These are phyloP conservation scores for Aspergillus cristatus DNA, from an alignment of 495 filamentous ascomycete species.

Conservation along the genomic window DNA sequence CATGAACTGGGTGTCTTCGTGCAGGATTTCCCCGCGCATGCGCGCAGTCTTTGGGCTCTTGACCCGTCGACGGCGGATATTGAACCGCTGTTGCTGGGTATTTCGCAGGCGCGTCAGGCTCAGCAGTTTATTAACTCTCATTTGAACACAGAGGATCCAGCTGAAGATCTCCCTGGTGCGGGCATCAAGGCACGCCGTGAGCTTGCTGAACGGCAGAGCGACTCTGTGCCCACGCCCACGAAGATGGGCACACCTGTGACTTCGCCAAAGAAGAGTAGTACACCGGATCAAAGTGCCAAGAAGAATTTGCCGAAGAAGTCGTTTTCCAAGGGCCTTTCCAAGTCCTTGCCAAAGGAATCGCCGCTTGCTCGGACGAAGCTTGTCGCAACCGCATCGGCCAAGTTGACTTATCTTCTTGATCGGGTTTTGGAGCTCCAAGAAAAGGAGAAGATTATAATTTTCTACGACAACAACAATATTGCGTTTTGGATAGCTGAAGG, in stretches of 20 bases:
- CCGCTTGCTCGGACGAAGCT: conserved; percentile 54
- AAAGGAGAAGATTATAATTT: conserved; percentile 80
- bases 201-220: conserved; percentile 16
- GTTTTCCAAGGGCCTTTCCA: conserved; percentile 23
- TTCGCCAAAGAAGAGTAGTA: conserved; percentile 7
- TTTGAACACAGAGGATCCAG: conserved; percentile 36
- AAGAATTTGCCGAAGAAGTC: conserved; percentile 25
- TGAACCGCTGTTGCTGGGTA: conserved; percentile 38
- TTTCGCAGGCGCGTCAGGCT: conserved; percentile 47
- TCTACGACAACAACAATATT: conserved; percentile 81
- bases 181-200: conserved; percentile 34
- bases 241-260: no score
- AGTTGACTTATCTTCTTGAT: conserved; percentile 78
- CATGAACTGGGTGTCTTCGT: conserved; percentile 75
- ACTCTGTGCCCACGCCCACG: no score
- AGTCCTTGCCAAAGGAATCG: conserved; percentile 33
- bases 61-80: conserved; percentile 10
- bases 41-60: conserved; percentile 55
- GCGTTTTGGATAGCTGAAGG: conserved; percentile 77
- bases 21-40: conserved; percentile 44
- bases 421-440: conserved; percentile 55
- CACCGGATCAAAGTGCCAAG: conserved; percentile 16
- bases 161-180: conserved; percentile 39
- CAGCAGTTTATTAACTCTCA: conserved; percentile 51
- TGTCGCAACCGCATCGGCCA: conserved; percentile 73